These are phyloP conservation scores for Porcisia deanei DNA, from an alignment of 208 protist species.

Conservation along the genomic window DNA sequence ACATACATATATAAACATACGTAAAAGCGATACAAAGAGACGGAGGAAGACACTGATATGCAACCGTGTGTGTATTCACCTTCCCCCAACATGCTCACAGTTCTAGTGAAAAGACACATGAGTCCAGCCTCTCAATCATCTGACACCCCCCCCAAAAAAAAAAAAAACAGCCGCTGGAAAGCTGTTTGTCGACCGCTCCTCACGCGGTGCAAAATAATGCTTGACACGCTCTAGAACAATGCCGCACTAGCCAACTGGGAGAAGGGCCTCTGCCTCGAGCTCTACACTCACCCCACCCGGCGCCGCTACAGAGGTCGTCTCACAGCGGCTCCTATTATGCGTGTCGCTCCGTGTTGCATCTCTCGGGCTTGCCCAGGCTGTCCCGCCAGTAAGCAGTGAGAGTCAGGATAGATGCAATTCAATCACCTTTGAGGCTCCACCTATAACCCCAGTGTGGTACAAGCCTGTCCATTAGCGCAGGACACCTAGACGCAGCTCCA, in stretches of 20 bases:
- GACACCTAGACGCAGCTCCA: background rate
- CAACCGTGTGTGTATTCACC: background rate
- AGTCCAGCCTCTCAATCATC: background rate
- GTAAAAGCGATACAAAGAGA: background rate
- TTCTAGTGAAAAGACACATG: background rate
- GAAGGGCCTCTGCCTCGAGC: background rate
- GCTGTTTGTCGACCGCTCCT: background rate
- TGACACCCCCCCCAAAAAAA: too few species aligned
- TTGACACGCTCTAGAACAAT: background rate
- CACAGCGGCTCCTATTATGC: background rate
- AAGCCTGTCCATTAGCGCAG: background rate
- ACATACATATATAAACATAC: too few species aligned
- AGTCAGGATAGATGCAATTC: background rate
- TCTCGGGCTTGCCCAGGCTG: background rate
- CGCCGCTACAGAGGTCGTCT: background rate
- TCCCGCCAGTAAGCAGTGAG: background rate
- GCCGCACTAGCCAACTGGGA: background rate
- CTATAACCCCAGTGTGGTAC: background rate
- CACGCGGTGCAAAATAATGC: too few species aligned
- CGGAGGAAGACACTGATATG: conserved; percentile 4
- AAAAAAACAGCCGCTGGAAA: too few species aligned
- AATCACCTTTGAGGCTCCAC: background rate
- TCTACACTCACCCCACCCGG: too few species aligned
- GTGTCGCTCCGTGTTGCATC: background rate
- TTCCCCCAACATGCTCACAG: background rate